Percentiles rank a stretch among this genome's conserved stretches.
Conservation (phyloP, 352 stramenopile species). For the Globisporangium canariense region DNA sequence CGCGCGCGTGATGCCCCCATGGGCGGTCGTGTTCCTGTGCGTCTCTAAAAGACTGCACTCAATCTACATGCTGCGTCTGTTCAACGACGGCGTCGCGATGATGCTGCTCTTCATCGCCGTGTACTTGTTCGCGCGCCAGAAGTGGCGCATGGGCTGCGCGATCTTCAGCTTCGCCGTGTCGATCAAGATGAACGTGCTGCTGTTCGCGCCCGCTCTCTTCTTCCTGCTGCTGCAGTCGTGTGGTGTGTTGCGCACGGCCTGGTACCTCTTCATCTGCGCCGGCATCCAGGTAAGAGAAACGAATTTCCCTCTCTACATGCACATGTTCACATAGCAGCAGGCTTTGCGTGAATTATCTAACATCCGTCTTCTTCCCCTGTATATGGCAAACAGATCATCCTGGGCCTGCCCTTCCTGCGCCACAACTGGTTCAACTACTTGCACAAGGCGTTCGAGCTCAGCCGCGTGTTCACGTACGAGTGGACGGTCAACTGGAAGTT, state of each 20-base stretch:
- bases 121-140: constrained; percentile 79
- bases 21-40: constrained; percentile 88
- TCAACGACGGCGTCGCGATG: constrained; percentile 98
- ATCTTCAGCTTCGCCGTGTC: constrained; percentile 96
- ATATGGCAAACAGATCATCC: constrained; percentile 46
- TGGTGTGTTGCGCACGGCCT: constrained; percentile 71
- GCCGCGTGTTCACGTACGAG: constrained; percentile 97
- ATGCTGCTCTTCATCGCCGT: constrained; percentile 93
- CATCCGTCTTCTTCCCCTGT: background rate
- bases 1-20: constrained; percentile 73
- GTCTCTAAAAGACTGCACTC: constrained; percentile 96
- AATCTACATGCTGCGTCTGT: constrained; percentile 98
- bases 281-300: constrained; percentile 65
- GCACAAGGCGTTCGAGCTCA: constrained; percentile 96
- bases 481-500: constrained; percentile 99
- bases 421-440: constrained; percentile 95
- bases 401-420: constrained; percentile 94
- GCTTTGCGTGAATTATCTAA: background rate
- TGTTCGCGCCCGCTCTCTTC: constrained; percentile 96
- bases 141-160: constrained; percentile 88
- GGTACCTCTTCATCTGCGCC: constrained; percentile 90
- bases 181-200: constrained; percentile 99
- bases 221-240: constrained; percentile 93
- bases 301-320: background rate
- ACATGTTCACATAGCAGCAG: background rate